These are phyloP conservation scores for Zanthoxylum bungeanum DNA, from an alignment of 345 rosid genomes.

Conservation along the genomic window DNA sequence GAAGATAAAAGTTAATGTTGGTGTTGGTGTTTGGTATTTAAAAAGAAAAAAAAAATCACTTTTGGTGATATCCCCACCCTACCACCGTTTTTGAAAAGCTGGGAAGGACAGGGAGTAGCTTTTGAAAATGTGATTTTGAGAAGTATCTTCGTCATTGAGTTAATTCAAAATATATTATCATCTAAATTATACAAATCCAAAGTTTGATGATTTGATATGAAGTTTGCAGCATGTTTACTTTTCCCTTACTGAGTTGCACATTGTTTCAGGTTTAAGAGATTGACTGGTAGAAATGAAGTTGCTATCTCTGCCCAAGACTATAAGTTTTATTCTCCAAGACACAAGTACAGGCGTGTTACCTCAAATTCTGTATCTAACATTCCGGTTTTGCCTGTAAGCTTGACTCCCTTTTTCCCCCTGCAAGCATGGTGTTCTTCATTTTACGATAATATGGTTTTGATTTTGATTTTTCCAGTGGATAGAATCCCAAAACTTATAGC, in stretches of 20 bases:
- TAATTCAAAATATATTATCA: background rate
- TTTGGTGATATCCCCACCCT: background rate
- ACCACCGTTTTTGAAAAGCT: background rate
- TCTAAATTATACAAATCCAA: background rate
- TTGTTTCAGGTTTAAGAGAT: conserved; percentile 64
- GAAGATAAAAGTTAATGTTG: too few relatives aligned
- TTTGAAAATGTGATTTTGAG: background rate
- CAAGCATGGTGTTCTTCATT: background rate
- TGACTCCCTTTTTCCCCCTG: conserved; percentile 3
- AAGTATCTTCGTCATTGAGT: background rate
- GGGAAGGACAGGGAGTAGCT: background rate
- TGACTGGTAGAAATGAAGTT: conserved; percentile 85
- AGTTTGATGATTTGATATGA: background rate
- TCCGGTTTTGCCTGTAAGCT: conserved; percentile 64
- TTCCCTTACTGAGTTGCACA: conserved; percentile 21
- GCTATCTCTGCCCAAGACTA: conserved; percentile 69
- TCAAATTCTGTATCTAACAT: conserved; percentile 50
- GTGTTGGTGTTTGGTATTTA: too few relatives aligned
- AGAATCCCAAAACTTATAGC: background rate
- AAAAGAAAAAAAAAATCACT: too few relatives aligned
- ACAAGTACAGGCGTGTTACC: conserved; percentile 62
- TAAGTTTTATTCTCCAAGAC: conserved; percentile 90
- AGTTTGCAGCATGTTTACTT: background rate
- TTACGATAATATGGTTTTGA: background rate
- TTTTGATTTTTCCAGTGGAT: conserved; percentile 9